Evolutionary conservation across 805 yeast genomes (phyloP), one percentile per base, ranked within the genome.

Genomic region (Phaffomyces antillensis): DNA sequence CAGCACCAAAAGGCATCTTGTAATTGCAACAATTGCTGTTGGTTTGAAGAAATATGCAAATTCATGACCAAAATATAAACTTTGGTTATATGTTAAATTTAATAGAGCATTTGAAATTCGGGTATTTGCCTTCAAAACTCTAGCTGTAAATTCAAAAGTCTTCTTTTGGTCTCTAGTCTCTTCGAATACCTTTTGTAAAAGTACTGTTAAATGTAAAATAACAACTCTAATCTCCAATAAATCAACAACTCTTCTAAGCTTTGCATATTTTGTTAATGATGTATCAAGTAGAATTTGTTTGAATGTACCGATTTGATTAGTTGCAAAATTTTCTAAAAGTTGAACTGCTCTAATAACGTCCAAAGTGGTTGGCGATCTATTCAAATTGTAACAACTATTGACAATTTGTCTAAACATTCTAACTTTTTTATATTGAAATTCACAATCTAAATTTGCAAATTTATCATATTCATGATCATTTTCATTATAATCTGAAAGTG

Each of bases 1-100:
- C 9, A 50, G 33, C 25, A 51, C 42, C 17, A 56, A 18, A 7
- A 48, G 30, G 3, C 57, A 42, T 33, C 43, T 54, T 1, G 43
- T 37, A 2, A 53, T 33, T 1, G 56, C 48, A 18, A 15, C 36
- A n/a, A 41, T 43, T 0, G 55, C 49, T 7, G 44, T 13, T 18
- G 81, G 78, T 44, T 68, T 74, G 30, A 77, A 41, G 10, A 69
- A 54, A 40, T 66, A 59, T 38, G 67, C 74, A 3, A 71, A 65
- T 0, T 72, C 70, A 2, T 56, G 52, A 2, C 73, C 77, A 53
- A 76, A 74, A 51, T 68, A 66, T 1, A 50, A 36, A 2, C 55
- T 48, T 45, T 65, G 60, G 41, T 65, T 62, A 32, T 51, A 52
- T 20, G 68, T 53, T 26, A 73, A 45, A 24, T 64, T 61, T 45